These are phyloP conservation scores for Neurospora cerealis DNA, from an alignment of 495 filamentous ascomycete species.

Conservation along the genomic window DNA sequence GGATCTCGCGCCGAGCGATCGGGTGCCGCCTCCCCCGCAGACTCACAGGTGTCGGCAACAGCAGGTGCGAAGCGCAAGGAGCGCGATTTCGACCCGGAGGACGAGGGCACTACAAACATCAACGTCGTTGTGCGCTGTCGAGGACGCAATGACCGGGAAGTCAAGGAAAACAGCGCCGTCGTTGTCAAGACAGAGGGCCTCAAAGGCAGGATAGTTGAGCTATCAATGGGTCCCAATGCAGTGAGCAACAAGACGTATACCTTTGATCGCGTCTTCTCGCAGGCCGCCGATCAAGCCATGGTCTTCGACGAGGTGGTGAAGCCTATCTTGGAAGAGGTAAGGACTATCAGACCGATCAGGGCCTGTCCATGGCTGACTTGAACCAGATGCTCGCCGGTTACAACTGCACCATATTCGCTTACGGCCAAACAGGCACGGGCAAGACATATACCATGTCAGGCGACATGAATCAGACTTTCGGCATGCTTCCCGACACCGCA, in stretches of 20 bases:
- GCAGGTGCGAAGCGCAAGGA: slow-evolving; percentile 64
- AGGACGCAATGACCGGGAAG: slow-evolving; percentile 84
- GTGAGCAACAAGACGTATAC: slow-evolving; percentile 93
- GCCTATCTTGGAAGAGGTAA: slow-evolving; percentile 85
- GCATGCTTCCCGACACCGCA: slow-evolving; percentile 78
- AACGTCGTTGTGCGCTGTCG: slow-evolving; percentile 93
- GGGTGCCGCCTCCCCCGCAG: slow-evolving; percentile 53
- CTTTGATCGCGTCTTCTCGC: slow-evolving; percentile 95
- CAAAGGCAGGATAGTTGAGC: slow-evolving; percentile 68
- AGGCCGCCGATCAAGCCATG: slow-evolving; percentile 85
- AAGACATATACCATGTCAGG: slow-evolving; percentile 99
- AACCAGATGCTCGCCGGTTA: slow-evolving; percentile 84
- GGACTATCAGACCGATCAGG: slow-evolving; percentile 4
- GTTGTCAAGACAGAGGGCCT: slow-evolving; percentile 80
- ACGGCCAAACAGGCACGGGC: slow-evolving; percentile 94
- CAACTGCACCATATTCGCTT: slow-evolving; percentile 98
- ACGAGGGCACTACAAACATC: slow-evolving; percentile 77
- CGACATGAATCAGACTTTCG: slow-evolving; percentile 80
- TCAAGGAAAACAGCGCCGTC: slow-evolving; percentile 85
- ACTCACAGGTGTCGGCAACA: slow-evolving; percentile 47
- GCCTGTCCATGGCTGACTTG: slow-evolving; percentile 4
- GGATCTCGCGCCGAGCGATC: slow-evolving; percentile 28
- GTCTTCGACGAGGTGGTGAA: slow-evolving; percentile 90
- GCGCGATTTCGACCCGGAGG: slow-evolving; percentile 64
- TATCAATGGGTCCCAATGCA: slow-evolving; percentile 87